Conservation (phyloP, 2,329 filamentous ascomycete genomes). For the Teratosphaeria destructans region DNA sequence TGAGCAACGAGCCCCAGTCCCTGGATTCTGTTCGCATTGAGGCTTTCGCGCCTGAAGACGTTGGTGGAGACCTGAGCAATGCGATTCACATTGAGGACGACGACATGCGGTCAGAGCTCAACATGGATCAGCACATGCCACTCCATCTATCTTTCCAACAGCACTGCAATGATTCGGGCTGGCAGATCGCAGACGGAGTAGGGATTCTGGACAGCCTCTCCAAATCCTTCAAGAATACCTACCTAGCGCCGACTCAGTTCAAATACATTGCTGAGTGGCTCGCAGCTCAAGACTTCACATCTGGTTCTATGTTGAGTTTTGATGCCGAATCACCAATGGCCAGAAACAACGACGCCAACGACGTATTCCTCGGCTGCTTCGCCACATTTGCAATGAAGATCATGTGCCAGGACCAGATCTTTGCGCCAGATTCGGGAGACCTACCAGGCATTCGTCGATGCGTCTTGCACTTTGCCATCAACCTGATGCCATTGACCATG, state of each 20-base stretch:
- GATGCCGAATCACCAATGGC: not conserved
- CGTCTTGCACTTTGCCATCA: not conserved
- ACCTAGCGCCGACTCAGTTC: not conserved
- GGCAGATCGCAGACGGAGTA: not conserved
- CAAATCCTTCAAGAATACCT: not conserved
- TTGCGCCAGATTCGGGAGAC: not conserved
- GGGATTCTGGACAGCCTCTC: not conserved
- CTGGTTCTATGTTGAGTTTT: not conserved
- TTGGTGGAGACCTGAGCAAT: constrained; percentile 27
- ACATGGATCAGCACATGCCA: constrained; percentile 4
- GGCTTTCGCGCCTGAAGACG: constrained; percentile 28
- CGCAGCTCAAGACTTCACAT: not conserved
- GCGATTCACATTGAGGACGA: constrained; percentile 30
- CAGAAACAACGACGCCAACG: not conserved
- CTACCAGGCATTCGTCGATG: not conserved
- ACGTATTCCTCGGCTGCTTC: constrained; percentile 3
- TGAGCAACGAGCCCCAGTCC: constrained; percentile 27
- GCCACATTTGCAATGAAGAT: not conserved
- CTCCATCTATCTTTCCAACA: not conserved
- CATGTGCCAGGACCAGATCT: not conserved
- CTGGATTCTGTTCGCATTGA: constrained; percentile 18
- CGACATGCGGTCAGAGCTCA: not conserved
- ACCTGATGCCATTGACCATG: constrained; percentile 2
- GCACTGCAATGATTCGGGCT: not conserved
- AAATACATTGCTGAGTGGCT: not conserved